phyloP scores from a whole-genome alignment of 2,329 filamentous ascomycete genomes.

The Diaporthe longicolla region DNA sequence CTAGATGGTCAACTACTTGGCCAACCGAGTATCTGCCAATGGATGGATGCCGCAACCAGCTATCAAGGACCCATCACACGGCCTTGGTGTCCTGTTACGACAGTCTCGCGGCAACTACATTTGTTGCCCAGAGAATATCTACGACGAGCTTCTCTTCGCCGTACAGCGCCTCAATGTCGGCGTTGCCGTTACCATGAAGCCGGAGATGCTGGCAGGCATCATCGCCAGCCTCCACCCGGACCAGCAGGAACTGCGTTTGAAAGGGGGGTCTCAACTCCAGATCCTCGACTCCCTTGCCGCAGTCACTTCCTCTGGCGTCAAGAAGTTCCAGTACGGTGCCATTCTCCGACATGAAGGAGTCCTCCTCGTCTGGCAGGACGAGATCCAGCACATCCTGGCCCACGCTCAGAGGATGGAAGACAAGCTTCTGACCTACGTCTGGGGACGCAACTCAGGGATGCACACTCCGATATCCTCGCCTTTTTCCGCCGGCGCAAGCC shows the following conservation, averaged over 20 bases:
- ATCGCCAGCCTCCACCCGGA: slow-evolving; percentile 56
- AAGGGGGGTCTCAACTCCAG: slow-evolving; percentile 59
- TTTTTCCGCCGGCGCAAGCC: slow-evolving; percentile 40
- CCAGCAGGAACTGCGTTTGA: slow-evolving; percentile 59
- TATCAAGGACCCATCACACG: slow-evolving; percentile 45
- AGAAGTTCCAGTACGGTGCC: slow-evolving; percentile 59
- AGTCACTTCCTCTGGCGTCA: slow-evolving; percentile 55
- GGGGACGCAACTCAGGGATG: slow-evolving; percentile 44
- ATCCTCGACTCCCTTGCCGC: slow-evolving; percentile 59
- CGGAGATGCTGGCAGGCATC: slow-evolving; percentile 61
- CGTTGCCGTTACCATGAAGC: slow-evolving; percentile 64
- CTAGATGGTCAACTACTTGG: slow-evolving; percentile 53
- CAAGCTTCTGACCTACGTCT: slow-evolving; percentile 52
- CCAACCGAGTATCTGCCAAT: slow-evolving; percentile 48
- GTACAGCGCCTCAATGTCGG: slow-evolving; percentile 60
- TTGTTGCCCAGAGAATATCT: slow-evolving; percentile 56
- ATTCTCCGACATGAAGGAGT: slow-evolving; percentile 58
- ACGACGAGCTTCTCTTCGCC: slow-evolving; percentile 56
- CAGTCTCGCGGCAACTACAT: slow-evolving; percentile 58
- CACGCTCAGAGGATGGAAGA: slow-evolving; percentile 54
- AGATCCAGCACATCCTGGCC: slow-evolving; percentile 56
- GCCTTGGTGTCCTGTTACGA: slow-evolving; percentile 55
- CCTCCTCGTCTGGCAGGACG: slow-evolving; percentile 60
- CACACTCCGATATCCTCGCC: slow-evolving; percentile 37
- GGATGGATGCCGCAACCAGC: slow-evolving; percentile 50